Evolutionary conservation across 352 stramenopile genomes (phyloP).

Genomic region (Globisporangium takayamanum): DNA sequence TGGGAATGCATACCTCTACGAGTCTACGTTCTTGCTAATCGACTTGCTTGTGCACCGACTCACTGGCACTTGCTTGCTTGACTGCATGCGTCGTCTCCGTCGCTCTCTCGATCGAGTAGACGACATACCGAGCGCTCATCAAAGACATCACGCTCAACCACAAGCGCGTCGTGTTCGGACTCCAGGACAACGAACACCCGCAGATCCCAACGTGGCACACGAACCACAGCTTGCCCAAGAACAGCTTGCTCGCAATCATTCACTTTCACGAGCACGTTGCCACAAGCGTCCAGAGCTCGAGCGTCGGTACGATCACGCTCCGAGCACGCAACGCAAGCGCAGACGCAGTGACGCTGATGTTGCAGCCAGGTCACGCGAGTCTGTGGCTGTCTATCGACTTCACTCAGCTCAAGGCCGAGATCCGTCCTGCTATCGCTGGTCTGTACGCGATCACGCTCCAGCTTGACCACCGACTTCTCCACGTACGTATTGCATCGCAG

Average conservation of each 20-base stretch:
- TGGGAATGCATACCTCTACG: neutral
- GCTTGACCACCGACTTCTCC: constrained; percentile 8
- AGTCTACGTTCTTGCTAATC: too few species aligned
- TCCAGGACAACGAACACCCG: neutral
- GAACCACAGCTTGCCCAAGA: neutral
- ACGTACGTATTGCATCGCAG: constrained; percentile 1
- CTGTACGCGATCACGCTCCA: constrained; percentile 6
- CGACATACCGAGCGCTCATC: constrained; percentile 4
- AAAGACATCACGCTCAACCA: constrained; percentile 9
- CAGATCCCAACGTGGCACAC: constrained; percentile 7
- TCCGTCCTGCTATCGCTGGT: neutral
- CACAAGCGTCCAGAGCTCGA: neutral
- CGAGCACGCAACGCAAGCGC: neutral
- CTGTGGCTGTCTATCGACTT: constrained; percentile 10
- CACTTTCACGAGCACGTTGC: constrained; percentile 3
- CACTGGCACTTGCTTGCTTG: too few species aligned
- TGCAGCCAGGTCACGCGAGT: neutral
- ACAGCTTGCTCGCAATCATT: neutral
- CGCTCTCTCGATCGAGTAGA: neutral
- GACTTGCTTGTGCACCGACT: neutral
- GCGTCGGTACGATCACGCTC: neutral
- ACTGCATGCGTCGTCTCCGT: neutral
- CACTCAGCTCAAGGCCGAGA: neutral
- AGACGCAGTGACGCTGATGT: neutral
- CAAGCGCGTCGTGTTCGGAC: constrained; percentile 1